A percentile compares a stretch with the other conserved stretches of the same genome.
Conservation (phyloP, 2,329 filamentous ascomycete genomes). For the Sordariomycetes sp. region DNA sequence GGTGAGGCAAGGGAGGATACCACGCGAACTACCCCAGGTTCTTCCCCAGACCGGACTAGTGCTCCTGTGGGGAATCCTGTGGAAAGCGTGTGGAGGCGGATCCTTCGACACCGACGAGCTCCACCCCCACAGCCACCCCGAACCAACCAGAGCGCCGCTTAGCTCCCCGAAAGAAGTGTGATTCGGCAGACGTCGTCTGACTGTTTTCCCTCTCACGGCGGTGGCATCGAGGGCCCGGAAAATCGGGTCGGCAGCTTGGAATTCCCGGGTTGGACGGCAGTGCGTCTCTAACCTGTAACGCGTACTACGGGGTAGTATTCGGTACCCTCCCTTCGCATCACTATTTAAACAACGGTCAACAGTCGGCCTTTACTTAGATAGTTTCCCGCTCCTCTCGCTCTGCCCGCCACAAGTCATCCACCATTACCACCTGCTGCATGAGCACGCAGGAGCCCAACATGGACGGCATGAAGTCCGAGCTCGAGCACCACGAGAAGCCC, state of each 20-base stretch:
- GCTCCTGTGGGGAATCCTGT: not conserved
- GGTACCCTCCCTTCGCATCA: too few species aligned
- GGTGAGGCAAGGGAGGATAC: too few species aligned
- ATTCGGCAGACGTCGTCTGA: not conserved
- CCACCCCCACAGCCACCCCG: not conserved
- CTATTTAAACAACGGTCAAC: too few species aligned
- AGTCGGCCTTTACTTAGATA: too few species aligned
- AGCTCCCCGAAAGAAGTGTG: not conserved
- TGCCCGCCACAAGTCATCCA: too few species aligned
- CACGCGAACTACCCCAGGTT: not conserved
- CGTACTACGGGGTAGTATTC: too few species aligned
- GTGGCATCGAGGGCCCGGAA: not conserved
- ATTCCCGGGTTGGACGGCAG: too few species aligned
- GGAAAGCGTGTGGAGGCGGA: not conserved
- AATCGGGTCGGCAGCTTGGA: too few species aligned
- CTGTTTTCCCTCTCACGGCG: not conserved
- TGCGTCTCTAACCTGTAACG: too few species aligned
- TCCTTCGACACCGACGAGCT: not conserved
- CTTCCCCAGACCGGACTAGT: not conserved
- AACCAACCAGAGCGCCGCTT: not conserved
- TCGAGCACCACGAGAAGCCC: not conserved
- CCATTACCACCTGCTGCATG: not conserved
- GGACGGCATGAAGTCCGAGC: not conserved
- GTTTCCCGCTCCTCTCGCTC: too few species aligned
- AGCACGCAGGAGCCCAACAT: not conserved